Evolutionary conservation across 805 yeast genomes (phyloP).

Genomic region (Peterozyma xylosa): DNA sequence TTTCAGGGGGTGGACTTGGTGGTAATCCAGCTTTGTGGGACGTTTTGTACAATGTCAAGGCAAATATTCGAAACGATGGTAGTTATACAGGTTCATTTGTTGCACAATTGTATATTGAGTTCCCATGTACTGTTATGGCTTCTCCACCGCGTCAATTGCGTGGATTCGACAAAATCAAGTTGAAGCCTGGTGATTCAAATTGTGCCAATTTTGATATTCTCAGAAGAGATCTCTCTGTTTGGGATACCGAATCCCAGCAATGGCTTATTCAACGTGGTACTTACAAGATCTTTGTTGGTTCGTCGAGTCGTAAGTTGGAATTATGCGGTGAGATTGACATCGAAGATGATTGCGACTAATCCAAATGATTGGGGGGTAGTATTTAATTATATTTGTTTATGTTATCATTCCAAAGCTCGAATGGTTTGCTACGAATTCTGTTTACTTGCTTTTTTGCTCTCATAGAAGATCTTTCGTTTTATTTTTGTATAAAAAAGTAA

Average conservation of each 20-base stretch:
- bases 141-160: constrained; percentile 47
- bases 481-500: too few species aligned
- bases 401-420: too few species aligned
- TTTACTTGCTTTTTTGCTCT: too few species aligned
- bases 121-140: constrained; percentile 36
- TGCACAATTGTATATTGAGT: constrained; percentile 46
- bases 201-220: constrained; percentile 34
- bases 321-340: constrained; percentile 32
- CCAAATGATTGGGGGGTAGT: too few species aligned
- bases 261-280: constrained; percentile 54
- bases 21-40: constrained; percentile 47
- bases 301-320: constrained; percentile 39
- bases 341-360: neutral
- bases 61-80: constrained; percentile 41
- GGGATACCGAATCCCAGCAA: constrained; percentile 48
- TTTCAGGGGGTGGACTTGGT: constrained; percentile 22
- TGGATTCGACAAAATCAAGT: constrained; percentile 48
- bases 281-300: constrained; percentile 43
- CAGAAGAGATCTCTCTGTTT: constrained; percentile 46
- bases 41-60: constrained; percentile 35
- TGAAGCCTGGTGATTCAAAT: constrained; percentile 31
- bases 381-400: too few species aligned
- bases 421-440: too few species aligned
- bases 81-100: constrained; percentile 37
- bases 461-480: too few species aligned